Evolutionary conservation across 805 yeast species (phyloP), one percentile per base, ranked within the genome.

Genomic region (Yarrowia sp.): DNA sequence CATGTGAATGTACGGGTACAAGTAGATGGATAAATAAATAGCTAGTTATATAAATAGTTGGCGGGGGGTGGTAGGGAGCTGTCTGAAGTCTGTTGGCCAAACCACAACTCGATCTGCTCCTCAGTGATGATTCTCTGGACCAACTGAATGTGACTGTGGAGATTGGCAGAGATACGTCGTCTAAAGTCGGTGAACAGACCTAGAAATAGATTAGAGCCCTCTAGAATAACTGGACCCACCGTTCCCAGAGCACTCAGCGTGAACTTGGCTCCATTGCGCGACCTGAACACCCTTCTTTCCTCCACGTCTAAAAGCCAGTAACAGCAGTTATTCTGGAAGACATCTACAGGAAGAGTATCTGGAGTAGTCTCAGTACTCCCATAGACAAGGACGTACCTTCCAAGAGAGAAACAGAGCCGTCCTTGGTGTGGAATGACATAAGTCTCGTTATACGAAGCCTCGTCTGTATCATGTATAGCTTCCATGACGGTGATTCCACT

Each of bases 291-390:
- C 13, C 50, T 24, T 12, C 64, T 38, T 1, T 14, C 50, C 2
- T 10, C 30, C 4, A 58, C 64, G 33, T 58, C 64, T 6, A 58
- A 9, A 2, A 58, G 40, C 64, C 64, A 58, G 9, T 58, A 58
- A n/a, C 64, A 58, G 33, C 64, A 58, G 15, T 58, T 40, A 14
- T 15, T 8, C n/a, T 58, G 50, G n/a, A 58, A 58, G 3, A 58
- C 34, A 4, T 58, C 64, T 17, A 58, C 64, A 0, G 64, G 64
- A 8, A 43, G 17, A 1, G 50, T 58, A 12, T 30, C 33, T 1
- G 64, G 50, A 13, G 64, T 58, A 3, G 50, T 30, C 9, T 6
- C 8, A 0, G 33, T 13, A 13, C 50, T 30, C 2, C 64, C 64
- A 13, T 58, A 58, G 30, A 58, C 64, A 2, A 58, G 33, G 0